Evolutionary conservation across 352 stramenopile species (phyloP).

Genomic region (Phytophthora hybrid): DNA sequence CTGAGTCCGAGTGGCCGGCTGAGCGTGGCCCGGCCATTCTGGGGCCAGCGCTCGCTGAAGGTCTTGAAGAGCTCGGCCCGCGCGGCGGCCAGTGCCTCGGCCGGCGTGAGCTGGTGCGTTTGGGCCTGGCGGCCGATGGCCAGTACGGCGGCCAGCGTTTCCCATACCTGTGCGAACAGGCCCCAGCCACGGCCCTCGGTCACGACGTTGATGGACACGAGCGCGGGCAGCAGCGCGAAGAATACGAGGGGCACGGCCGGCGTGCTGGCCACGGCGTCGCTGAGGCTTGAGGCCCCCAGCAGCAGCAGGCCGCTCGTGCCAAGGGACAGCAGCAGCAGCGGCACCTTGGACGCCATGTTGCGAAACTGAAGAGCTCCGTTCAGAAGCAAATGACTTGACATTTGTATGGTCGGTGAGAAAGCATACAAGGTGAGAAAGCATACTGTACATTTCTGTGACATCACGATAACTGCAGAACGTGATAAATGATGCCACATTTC

Average conservation of each 20-base stretch:
- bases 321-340: conserved; percentile 36
- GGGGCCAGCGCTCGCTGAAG: conserved; percentile 58
- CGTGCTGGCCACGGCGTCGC: conserved; percentile 10
- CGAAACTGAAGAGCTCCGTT: conserved; percentile 8
- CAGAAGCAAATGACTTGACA: background rate
- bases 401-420: conserved; percentile 3
- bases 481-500: too few relatives aligned
- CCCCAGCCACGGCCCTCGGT: conserved; percentile 45
- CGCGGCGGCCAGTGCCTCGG: conserved; percentile 40
- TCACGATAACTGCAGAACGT: too few relatives aligned
- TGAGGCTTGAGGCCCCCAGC: conserved; percentile 7
- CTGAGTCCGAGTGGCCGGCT: conserved; percentile 37
- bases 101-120: conserved; percentile 11
- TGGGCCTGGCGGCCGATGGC: conserved; percentile 24
- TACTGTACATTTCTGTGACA: background rate
- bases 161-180: conserved; percentile 41
- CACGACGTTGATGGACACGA: conserved; percentile 52
- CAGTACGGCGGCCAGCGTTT: conserved; percentile 39
- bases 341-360: conserved; percentile 49
- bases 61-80: conserved; percentile 53
- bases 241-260: conserved; percentile 52
- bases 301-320: conserved; percentile 39
- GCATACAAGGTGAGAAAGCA: background rate
- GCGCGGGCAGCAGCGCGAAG: conserved; percentile 60
- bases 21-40: conserved; percentile 20